Evolutionary conservation across 768 basidiomycete species (phyloP).

Genomic region (Mycena rosella): DNA sequence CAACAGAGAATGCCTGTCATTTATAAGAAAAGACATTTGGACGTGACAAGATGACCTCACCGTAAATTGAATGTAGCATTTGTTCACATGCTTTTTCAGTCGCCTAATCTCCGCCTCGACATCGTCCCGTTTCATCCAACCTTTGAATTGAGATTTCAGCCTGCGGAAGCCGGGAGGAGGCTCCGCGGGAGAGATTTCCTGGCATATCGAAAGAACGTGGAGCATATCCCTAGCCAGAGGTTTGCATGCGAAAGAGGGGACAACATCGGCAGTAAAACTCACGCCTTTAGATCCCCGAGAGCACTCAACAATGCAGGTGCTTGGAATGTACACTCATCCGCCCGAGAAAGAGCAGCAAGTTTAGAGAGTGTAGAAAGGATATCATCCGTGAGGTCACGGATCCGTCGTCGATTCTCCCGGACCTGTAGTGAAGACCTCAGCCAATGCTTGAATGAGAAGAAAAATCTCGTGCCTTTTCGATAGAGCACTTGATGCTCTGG

Average conservation of each 20-base stretch:
- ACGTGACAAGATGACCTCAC: background rate
- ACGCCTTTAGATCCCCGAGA: slow-evolving; percentile 23
- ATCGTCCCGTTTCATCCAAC: slow-evolving; percentile 22
- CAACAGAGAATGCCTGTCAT: slow-evolving; percentile 14
- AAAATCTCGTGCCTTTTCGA: background rate
- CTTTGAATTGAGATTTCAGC: slow-evolving; percentile 8
- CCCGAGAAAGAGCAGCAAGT: slow-evolving; percentile 3
- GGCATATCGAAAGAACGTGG: background rate
- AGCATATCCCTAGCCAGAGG: slow-evolving; percentile 9
- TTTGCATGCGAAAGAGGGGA: no score
- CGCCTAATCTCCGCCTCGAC: slow-evolving; percentile 14
- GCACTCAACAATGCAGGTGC: slow-evolving; percentile 19
- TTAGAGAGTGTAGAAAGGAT: slow-evolving; percentile 5
- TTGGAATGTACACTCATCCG: background rate
- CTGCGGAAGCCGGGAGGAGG: background rate
- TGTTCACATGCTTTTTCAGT: slow-evolving; percentile 19
- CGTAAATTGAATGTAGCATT: slow-evolving; percentile 15
- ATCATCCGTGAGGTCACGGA: slow-evolving; percentile 21
- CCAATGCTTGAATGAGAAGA: background rate
- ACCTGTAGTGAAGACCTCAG: slow-evolving; percentile 14
- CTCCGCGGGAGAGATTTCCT: background rate
- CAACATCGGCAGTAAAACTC: background rate
- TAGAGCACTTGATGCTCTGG: background rate
- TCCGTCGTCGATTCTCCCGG: slow-evolving; percentile 16
- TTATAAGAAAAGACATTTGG: background rate